Percentiles rank a stretch among this genome's conserved stretches.
Evolutionary conservation across 2,329 filamentous ascomycete species (phyloP).

Genomic region (Didymella arachidicola): DNA sequence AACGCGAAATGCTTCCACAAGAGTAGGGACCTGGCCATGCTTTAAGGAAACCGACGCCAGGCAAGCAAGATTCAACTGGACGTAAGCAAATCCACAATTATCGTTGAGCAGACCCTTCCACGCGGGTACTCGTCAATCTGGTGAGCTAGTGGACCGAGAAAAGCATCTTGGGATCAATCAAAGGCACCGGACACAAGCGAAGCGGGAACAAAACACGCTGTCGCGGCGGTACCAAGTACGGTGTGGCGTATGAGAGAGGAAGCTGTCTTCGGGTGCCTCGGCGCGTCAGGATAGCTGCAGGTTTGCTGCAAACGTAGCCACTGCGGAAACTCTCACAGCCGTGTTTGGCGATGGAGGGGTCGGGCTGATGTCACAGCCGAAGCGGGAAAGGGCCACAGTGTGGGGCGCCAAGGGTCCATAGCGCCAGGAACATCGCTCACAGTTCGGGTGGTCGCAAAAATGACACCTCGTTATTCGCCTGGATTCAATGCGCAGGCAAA

Average conservation of each 20-base stretch:
- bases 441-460: conserved; percentile 17
- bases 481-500: conserved; percentile 5
- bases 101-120: conserved; percentile 31
- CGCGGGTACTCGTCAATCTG: conserved; percentile 26
- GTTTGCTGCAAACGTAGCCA: conserved; percentile 16
- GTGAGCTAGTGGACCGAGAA: conserved; percentile 30
- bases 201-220: conserved; percentile 16
- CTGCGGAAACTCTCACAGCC: conserved; percentile 15
- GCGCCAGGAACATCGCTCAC: conserved; percentile 7
- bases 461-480: conserved; percentile 6
- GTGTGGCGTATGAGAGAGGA: conserved; percentile 19
- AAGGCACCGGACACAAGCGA: conserved; percentile 15
- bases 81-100: conserved; percentile 40
- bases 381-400: conserved; percentile 5
- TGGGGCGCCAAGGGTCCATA: conserved; percentile 11
- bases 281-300: conserved; percentile 13
- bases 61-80: conserved; percentile 19
- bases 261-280: conserved; percentile 17
- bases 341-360: conserved; percentile 17
- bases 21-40: conserved; percentile 34
- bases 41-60: conserved; percentile 31
- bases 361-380: conserved; percentile 20
- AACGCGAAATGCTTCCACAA: conserved; percentile 29
- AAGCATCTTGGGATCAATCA: conserved; percentile 23
- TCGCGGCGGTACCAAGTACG: conserved; percentile 14